Conservation (phyloP, 1,139 yeast genomes). For the Scheffersomyces insectosa region DNA sequence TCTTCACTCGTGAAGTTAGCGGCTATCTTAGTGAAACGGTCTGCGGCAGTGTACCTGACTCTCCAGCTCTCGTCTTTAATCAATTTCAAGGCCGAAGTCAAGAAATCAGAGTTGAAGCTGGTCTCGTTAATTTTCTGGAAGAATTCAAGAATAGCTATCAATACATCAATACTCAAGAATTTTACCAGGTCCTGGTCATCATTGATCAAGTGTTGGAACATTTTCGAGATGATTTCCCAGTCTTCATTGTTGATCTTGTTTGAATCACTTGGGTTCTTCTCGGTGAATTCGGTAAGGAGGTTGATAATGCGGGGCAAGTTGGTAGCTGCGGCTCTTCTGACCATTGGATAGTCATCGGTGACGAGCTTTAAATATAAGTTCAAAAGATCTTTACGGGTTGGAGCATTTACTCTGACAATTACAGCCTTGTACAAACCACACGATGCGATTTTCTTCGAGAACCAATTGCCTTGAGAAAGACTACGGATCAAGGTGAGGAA, state of each 20-base stretch:
- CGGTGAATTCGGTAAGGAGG: conserved; percentile 45
- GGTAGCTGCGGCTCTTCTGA: conserved; percentile 89
- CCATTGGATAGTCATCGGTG: conserved; percentile 97
- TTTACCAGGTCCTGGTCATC: conserved; percentile 97
- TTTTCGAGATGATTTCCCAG: conserved; percentile 74
- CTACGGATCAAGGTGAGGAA: conserved; percentile 77
- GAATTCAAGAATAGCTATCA: conserved; percentile 69
- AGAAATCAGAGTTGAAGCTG: conserved; percentile 60
- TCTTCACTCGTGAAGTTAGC: conserved; percentile 58
- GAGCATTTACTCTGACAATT: conserved; percentile 58
- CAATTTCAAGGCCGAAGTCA: conserved; percentile 60
- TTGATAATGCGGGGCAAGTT: conserved; percentile 74
- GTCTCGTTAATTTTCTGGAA: conserved; percentile 58
- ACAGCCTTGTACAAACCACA: conserved; percentile 84
- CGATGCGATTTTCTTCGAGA: conserved; percentile 87
- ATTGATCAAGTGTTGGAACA: conserved; percentile 77
- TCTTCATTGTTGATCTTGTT: conserved; percentile 46
- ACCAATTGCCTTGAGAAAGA: conserved; percentile 91
- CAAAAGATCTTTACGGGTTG: conserved; percentile 60
- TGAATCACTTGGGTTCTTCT: conserved; percentile 19
- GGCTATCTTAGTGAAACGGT: conserved; percentile 78
- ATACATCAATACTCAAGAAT: conserved; percentile 82
- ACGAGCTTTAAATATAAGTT: conserved; percentile 69
- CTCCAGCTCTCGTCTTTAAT: conserved; percentile 96
- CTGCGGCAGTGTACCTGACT: conserved; percentile 97